Base-by-base conservation (phyloP, 352 stramenopile genomes). In the Globisporangium cylindrosporum region DNA sequence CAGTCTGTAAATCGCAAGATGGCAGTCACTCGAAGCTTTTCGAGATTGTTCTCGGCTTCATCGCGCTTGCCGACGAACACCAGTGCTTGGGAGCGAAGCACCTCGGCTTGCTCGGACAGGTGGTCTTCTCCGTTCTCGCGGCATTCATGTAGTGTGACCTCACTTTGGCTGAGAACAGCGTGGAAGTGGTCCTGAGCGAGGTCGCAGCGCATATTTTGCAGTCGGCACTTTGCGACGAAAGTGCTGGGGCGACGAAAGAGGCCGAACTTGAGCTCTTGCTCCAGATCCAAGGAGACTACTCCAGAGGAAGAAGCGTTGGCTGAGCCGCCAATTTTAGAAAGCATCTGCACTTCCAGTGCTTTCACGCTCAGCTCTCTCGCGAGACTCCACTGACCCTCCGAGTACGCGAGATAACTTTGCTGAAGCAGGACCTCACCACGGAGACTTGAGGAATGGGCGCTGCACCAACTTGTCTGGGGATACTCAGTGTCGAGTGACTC, bases 221-320 rank as follows among this genome's bases (percentile, higher is more conserved):
- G 64, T 10, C 74, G 72, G 48, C 79, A 87, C 22, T 77, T 80
- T 12, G 73, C 75, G 29, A 77, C 18, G 9, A 84, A 75, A 2
- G 78, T 81, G 43, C 77, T 78, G 27, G 49, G 65, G 56, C 68
- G 72, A 41, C 66, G 38, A 14, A 79, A 66, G 0, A 84, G 38
- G 9, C 73, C 78, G 54, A 71, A 85, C 36, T 76, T 74, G 15
- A 84, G 62, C 34, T 85, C 66, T 25, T 84, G 72, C 24, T 85
- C 78, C 20, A 91, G 55, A 24, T 75, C 57, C 2, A 70, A 54
- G 15, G 60, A 29, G 15, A 66, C 43, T 58, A 54, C 27, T n/a
- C 0, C 8, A 48, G 29, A 20, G 22, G 46, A 62, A 22, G 53
- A 12, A 41, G 9, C 18, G 6, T 5, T 56, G 18, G 10, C 32